Evolutionary conservation across 2,329 filamentous ascomycete genomes (phyloP).

Genomic region (Raffaelea deltoideospora): DNA sequence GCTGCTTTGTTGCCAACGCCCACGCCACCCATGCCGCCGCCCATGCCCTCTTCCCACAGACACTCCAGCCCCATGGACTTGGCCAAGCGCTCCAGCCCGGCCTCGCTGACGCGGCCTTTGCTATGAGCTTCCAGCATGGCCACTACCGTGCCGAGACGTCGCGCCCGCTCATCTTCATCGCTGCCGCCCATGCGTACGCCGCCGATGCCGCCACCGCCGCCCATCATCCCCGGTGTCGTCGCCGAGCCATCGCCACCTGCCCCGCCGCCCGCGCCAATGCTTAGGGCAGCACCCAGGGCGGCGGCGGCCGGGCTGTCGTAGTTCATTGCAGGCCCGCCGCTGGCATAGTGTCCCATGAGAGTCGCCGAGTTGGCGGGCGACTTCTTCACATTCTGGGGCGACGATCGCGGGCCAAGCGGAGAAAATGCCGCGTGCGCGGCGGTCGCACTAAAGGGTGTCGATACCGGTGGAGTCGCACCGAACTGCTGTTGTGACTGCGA

Average conservation of each 20-base stretch:
- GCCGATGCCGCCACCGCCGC: conserved; percentile 29
- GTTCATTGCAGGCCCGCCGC: conserved; percentile 28
- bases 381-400: conserved; percentile 49
- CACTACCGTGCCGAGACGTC: conserved; percentile 36
- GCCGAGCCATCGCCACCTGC: conserved; percentile 32
- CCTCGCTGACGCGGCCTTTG: conserved; percentile 55
- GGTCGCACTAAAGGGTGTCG: conserved; percentile 46
- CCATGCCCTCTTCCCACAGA: conserved; percentile 39
- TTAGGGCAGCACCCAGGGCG: conserved; percentile 41
- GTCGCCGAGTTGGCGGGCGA: conserved; percentile 40
- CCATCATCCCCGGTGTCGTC: conserved; percentile 39
- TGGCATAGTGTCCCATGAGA: conserved; percentile 28
- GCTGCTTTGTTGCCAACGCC: no score
- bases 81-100: conserved; percentile 57
- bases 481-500: conserved; percentile 30
- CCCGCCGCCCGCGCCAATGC: no score
- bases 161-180: conserved; percentile 33
- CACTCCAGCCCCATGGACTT: conserved; percentile 51
- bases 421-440: conserved; percentile 43
- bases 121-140: conserved; percentile 29
- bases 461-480: conserved; percentile 48
- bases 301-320: conserved; percentile 52
- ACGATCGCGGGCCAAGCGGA: conserved; percentile 40
- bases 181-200: conserved; percentile 22
- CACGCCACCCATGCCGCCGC: conserved; percentile 31